Evolutionary conservation across 805 yeast genomes (phyloP).

Genomic region (Kluyveromyces nonfermentans): DNA sequence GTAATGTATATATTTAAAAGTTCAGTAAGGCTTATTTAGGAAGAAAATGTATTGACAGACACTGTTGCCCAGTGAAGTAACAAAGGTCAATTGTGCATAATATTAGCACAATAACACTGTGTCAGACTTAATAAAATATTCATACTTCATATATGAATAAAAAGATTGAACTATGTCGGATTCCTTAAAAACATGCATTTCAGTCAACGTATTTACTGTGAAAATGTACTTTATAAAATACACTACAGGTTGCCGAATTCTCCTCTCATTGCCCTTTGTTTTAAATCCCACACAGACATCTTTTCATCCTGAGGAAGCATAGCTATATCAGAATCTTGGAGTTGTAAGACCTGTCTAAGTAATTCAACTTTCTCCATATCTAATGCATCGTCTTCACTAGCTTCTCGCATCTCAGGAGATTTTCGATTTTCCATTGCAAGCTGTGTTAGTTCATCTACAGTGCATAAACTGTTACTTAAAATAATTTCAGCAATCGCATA

Average conservation of each 20-base stretch:
- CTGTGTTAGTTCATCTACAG: constrained; percentile 28
- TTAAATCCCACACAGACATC: constrained; percentile 29
- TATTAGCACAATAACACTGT: too few relatives aligned
- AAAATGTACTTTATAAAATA: too few relatives aligned
- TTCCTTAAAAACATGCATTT: neutral
- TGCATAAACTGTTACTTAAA: constrained; percentile 30
- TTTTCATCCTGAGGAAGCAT: constrained; percentile 44
- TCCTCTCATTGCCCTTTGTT: constrained; percentile 29
- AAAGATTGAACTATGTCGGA: too few relatives aligned
- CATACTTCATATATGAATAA: too few relatives aligned
- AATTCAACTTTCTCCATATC: constrained; percentile 34
- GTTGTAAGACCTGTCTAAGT: constrained; percentile 42
- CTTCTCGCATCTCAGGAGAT: constrained; percentile 5
- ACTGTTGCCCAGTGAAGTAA: too few relatives aligned
- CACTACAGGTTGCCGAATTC: constrained; percentile 20
- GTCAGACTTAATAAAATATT: too few relatives aligned
- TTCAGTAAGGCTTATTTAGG: too few relatives aligned
- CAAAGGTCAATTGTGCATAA: too few relatives aligned
- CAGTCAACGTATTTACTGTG: neutral
- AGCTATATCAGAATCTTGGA: constrained; percentile 43
- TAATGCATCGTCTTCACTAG: constrained; percentile 16
- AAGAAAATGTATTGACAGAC: too few relatives aligned
- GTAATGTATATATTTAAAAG: too few relatives aligned
- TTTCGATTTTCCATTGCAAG: constrained; percentile 20
- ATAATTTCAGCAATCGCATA: constrained; percentile 75